Base-by-base conservation (phyloP, 192 early-diverging fungal species). In the Coemansia brasiliensis region DNA sequence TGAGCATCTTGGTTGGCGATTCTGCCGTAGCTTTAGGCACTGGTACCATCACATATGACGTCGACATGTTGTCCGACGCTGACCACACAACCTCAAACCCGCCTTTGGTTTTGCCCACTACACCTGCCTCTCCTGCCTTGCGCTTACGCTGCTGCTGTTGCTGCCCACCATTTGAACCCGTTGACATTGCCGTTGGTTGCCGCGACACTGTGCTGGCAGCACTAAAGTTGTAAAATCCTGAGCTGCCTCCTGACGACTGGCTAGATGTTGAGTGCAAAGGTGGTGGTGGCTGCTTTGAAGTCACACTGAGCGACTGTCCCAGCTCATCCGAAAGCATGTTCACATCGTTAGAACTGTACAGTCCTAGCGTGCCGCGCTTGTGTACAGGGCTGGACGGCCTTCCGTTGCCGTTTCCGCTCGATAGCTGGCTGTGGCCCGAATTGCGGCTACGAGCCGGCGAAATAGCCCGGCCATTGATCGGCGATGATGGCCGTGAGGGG, bases 31-130 rank as follows among this genome's bases (percentile, higher is more conserved):
- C 52, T 51, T 72, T 72, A 6, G 75, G 75, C 16, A 79, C 65
- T 3, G 75, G 75, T 1, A 79, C 75, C 75, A 79, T 79, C 16
- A 79, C 75, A 39, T 79, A 79, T 18, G 75, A 79, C 13, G 69
- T 79, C 5, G 75, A 79, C 61, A 72, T 51, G 15, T 52, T 16
- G n/a, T 79, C 75, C 10, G 75, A 61, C 0, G 61, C 57, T 8
- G 75, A 61, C 75, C 75, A 79, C 16, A 79, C 69, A n/a, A 79
- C 65, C 57, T 79, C 75, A 59, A 79, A 79, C 1, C 75, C 75
- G 20, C 69, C 75, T 48, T 72, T 79, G 44, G 75, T 79, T 51
- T 58, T 72, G 18, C 75, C 75, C 1, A 79, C 62, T n/a, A 79
- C 69, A 5, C 62, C 75, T 13, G 69, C 69, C 37, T 79, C 75